Percentiles rank a stretch among this genome's conserved stretches.
phyloP scores from a whole-genome alignment of 352 stramenopile genomes.

The Phytopythium sindhum region DNA sequence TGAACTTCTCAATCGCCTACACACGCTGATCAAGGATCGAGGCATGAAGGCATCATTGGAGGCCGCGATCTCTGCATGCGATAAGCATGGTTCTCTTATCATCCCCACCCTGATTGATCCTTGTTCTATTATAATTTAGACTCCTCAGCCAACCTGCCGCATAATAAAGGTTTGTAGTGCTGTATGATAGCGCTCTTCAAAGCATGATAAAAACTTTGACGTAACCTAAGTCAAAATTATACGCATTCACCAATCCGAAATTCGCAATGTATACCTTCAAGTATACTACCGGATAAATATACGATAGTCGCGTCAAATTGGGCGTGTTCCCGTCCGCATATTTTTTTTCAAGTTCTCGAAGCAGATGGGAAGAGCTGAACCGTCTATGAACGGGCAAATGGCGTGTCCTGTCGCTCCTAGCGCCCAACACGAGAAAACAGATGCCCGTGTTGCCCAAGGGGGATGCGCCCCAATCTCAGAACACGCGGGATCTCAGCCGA shows the following conservation, averaged over 20 bases:
- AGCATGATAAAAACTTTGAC: neutral
- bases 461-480: conserved; percentile 2
- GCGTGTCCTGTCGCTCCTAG: conserved; percentile 4
- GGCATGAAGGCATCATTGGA: neutral
- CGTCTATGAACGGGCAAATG: neutral
- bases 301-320: neutral
- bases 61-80: neutral
- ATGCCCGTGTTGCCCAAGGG: conserved; percentile 3
- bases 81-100: neutral
- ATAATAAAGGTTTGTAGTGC: too few species aligned
- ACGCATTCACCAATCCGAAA: neutral
- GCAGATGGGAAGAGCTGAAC: neutral
- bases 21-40: neutral
- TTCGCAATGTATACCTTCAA: neutral
- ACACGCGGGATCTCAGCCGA: conserved; percentile 1
- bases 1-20: too few species aligned
- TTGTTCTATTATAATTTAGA: too few species aligned
- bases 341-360: neutral
- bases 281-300: neutral
- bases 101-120: too few species aligned
- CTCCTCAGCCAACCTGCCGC: too few species aligned
- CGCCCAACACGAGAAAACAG: conserved; percentile 6
- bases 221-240: neutral
- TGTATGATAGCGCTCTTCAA: too few species aligned
- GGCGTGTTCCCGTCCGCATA: neutral